Base-by-base conservation (phyloP, 768 basidiomycete genomes). In the Podaxis sp. region DNA sequence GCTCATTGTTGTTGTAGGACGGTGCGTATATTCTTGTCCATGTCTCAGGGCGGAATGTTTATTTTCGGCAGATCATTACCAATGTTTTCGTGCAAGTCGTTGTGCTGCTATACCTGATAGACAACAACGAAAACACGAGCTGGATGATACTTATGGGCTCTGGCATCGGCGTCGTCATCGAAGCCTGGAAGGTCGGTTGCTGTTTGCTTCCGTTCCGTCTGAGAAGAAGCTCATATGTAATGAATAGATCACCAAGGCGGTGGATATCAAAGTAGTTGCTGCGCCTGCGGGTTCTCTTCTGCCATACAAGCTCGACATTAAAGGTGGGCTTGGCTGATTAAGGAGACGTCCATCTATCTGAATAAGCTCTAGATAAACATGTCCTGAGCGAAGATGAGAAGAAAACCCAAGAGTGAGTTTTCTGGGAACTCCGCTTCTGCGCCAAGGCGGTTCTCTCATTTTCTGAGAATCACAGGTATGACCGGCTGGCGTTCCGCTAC, bases 111-210 rank as follows among this genome's bases (percentile, higher is more conserved):
- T 98, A 97, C 76, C 89, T 98, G 67, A 87, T 96, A 68, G 96
- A 97, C 77, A 96, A 95, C 73, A 93, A 92, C 67, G 88, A 93
- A 57, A 92, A 98, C 72, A 99, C 96, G 33, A 94, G 90, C 69
- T 96, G 93, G 90, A 98, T 98, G 93, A 98, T 98, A 73, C 82
- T 98, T 25, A 83, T 94, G 73, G 89, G 91, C 3, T 93, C 91
- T 59, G 93, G 91, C 9, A 83, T 87, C 72, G 91, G 93, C 47
- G 83, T 92, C 47, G 67, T 92, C 33, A 86, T 94, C 61, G 96
- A 98, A 75, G 94, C 93, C 2, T 98, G 95, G 96, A 98, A 98
- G 88, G 90, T 87, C 63, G 59, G 78, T 66, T 54, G 11, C 38
- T 27, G 52, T 57, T 68, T 61, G 57, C 27, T 49, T 58, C 37